Base-by-base conservation (phyloP, 352 stramenopile species). In the Phytopythium helicoides region DNA sequence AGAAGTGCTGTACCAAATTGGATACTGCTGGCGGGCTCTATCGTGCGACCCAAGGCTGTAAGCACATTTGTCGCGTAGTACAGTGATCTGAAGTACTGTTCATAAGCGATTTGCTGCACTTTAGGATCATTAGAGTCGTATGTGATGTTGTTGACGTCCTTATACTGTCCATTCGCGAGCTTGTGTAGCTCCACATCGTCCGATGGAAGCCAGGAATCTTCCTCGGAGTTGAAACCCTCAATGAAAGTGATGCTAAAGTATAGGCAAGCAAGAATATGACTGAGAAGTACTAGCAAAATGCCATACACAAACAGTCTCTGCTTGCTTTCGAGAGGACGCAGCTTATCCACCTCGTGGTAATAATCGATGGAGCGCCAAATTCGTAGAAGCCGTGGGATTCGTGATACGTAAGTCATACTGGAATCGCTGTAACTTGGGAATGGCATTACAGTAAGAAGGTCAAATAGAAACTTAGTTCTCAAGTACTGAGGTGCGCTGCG, bases 21-120 rank as follows among this genome's bases (percentile, higher is more conserved):
- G 12, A 57, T 4, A 10, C 71, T 58, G 14, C 40, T 79, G 11
- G 63, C 36, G 0, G 76, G 76, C 33, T 86, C 71, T 0, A 82
- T 34, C 0, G 67, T 63, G 49, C 68, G 61, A 22, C 74, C 74
- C 3, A 80, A 36, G 0, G 56, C 69, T 3, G 71, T 79, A 3
- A 86, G 35, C 6, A 62, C 60, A 14, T 68, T 68, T 1, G 63
- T 60, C 0, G 74, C 65, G n/a, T 71, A 76, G 26, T 80, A 76
- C 3, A 85, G 51, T 0, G 73, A 72, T 0, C 68, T 58, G 8
- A 73, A 56, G 42, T 85, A 85, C 47, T 85, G 73, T 23, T 54
- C 58, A 18, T 40, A 62, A 1, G 52, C 42, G 25, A 70, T 62
- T 7, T 12, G 38, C 8, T 37, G 25, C 9, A 66, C 23, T 8